Evolutionary conservation across 78 protist genomes (phyloP).

Genomic region (Dictyostelium brefeldianum): DNA sequence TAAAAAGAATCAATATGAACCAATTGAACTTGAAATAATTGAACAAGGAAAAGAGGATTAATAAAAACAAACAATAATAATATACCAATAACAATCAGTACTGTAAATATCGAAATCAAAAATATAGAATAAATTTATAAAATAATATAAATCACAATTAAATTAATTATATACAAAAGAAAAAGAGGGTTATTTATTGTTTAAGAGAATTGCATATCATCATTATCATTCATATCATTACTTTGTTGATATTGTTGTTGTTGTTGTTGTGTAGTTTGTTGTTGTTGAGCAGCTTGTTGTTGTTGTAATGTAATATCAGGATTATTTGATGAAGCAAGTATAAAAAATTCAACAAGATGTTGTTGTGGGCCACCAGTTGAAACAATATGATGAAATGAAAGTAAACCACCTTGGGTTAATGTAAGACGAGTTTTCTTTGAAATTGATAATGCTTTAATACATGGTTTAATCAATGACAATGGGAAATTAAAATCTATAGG

Average conservation of each 20-base stretch:
- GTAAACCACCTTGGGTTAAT: slow-evolving; percentile 12
- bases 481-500: not conserved
- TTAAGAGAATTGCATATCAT: too few relatives aligned
- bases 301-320: not conserved
- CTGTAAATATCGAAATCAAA: too few relatives aligned
- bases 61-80: too few relatives aligned
- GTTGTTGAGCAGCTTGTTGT: too few relatives aligned
- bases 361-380: slow-evolving; percentile 12
- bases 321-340: not conserved
- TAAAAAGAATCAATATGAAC: not conserved
- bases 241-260: too few relatives aligned
- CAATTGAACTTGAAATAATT: slow-evolving; percentile 14
- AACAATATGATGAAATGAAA: slow-evolving; percentile 11
- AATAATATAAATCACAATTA: too few relatives aligned
- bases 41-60: not conserved
- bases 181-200: too few relatives aligned
- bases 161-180: too few relatives aligned
- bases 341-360: slow-evolving; percentile 5
- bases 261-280: too few relatives aligned
- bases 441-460: slow-evolving; percentile 40
- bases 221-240: too few relatives aligned
- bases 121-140: too few relatives aligned
- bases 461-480: slow-evolving; percentile 35
- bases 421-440: slow-evolving; percentile 23
- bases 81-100: too few relatives aligned